These are phyloP conservation scores for Cercospora citrullina DNA, from an alignment of 2,329 filamentous ascomycete species.

Conservation along the genomic window DNA sequence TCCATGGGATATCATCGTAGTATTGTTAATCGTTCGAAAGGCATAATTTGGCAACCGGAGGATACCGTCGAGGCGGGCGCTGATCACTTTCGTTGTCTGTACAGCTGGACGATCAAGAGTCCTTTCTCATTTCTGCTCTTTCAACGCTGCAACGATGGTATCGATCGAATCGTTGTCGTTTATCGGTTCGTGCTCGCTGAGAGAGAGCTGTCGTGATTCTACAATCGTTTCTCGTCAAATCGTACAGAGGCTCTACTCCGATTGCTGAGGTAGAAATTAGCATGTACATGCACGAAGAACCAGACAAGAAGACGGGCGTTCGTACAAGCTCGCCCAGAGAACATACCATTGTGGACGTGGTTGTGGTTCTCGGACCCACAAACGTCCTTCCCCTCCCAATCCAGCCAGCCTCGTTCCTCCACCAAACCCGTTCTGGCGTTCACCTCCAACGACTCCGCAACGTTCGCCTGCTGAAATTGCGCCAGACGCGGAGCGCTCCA, in stretches of 20 bases:
- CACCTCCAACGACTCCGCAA: not conserved
- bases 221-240: not conserved
- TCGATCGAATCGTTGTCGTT: not conserved
- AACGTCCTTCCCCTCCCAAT: not conserved
- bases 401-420: not conserved
- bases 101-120: not conserved
- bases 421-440: not conserved
- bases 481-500: not conserved
- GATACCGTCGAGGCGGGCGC: not conserved
- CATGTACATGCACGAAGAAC: not conserved
- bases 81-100: not conserved
- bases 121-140: slow-evolving; percentile 1
- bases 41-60: not conserved
- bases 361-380: not conserved
- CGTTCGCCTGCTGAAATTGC: not conserved
- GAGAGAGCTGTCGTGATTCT: not conserved
- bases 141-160: not conserved
- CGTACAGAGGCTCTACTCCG: not conserved
- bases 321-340: not conserved
- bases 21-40: not conserved
- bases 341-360: not conserved
- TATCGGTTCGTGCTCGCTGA: not conserved
- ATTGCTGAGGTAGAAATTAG: not conserved
- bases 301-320: not conserved
- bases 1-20: not conserved